A percentile compares a stretch with the other conserved stretches of the same genome.
Conservation (phyloP, 768 basidiomycete species). For the Suillus americanus region DNA sequence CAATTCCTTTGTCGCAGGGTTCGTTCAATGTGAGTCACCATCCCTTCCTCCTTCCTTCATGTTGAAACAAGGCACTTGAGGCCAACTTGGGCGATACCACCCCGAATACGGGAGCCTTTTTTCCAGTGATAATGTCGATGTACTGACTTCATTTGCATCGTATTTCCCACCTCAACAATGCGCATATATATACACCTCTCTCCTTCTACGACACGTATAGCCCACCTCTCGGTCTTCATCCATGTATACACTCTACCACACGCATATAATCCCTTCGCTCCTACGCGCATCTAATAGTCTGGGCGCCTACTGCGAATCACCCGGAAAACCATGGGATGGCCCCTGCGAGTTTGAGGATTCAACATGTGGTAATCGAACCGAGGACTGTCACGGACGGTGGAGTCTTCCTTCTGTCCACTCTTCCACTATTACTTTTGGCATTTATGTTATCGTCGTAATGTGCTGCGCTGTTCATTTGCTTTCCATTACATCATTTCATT, state of each 20-base stretch:
- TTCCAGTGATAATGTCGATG: not conserved
- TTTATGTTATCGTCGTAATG: not conserved
- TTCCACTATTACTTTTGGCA: not conserved
- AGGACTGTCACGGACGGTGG: conserved; percentile 73
- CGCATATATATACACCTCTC: not conserved
- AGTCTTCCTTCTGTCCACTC: conserved; percentile 12
- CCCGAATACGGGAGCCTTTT: conserved; percentile 66
- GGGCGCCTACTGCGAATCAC: conserved; percentile 77
- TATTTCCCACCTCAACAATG: not conserved
- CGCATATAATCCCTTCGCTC: not conserved
- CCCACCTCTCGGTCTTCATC: not conserved
- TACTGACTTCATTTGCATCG: conserved; percentile 7
- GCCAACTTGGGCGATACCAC: conserved; percentile 82
- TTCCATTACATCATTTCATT: not conserved
- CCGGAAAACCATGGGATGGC: conserved; percentile 67
- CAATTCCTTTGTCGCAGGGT: conserved; percentile 70
- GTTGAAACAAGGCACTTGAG: conserved; percentile 25
- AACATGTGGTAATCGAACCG: conserved; percentile 67
- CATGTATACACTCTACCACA: not conserved
- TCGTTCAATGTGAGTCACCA: conserved; percentile 59
- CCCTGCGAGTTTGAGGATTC: conserved; percentile 68
- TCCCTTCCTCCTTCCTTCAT: conserved; percentile 7
- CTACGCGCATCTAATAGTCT: conserved; percentile 34
- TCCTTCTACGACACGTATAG: not conserved
- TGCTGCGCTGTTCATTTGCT: not conserved